Base-by-base conservation (phyloP, 805 yeast genomes). In the Blastobotrys attinorum region DNA sequence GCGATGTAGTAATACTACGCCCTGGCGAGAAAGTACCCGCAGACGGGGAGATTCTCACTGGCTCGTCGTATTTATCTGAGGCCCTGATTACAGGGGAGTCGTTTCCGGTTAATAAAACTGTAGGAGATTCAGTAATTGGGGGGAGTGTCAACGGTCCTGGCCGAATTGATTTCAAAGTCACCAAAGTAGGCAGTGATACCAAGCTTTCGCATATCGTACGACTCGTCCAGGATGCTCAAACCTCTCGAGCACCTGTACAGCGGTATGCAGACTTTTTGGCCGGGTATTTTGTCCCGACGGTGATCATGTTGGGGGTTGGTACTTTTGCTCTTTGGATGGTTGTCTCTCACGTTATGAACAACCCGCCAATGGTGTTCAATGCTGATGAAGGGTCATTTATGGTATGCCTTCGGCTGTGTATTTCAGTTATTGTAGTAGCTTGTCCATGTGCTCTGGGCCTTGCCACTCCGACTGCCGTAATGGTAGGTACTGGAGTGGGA, bases 401-500 rank as follows among this genome's bases (percentile, higher is more conserved):
- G 59, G 76, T 76, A 3, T 81, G 90, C 57, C 62, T 94, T 45
- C 79, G 83, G 55, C 72, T 89, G 37, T 81, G 95, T 4, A 90
- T 92, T 22, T 80, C 95, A 4, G 98, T 92, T 3, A 76, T 94
- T 50, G 96, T 92, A 8, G 97, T 92, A 40, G 98, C 98, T 1
- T 92, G 99, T 64, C 99, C 99, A 0, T 92, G 98, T 72, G 97
- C 98, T 0, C 66, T 92, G 20, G 99, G 98, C 2, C 70, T 92
- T 40, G 97, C 97, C 3, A 95, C 97, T 0, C 99, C 99, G 1
- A 94, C 98, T 1, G 97, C 97, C 0, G 86, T 92, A 8, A 92
- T 94, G 97, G 98, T 92, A 2, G 98, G 97, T 6, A 90, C 97
- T 2, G 98, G 98, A 33, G 82, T 87, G 18, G 97, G 96, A 33